These are phyloP conservation scores for Alternaria sp. DNA, from an alignment of 2,329 filamentous ascomycete genomes.

Conservation along the genomic window DNA sequence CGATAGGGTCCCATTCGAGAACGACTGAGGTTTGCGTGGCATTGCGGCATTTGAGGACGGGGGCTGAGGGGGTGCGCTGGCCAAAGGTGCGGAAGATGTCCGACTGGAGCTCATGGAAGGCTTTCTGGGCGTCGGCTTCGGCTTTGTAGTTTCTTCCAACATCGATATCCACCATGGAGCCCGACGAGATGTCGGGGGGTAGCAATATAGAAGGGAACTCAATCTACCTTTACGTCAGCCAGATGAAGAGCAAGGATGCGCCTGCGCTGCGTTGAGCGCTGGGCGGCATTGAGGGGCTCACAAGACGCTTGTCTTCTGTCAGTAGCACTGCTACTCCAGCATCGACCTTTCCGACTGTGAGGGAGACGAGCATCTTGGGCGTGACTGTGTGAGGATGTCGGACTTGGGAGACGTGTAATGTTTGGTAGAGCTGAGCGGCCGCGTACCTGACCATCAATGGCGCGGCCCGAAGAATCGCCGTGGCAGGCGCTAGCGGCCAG, in stretches of 20 bases:
- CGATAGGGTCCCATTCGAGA: slow-evolving; percentile 95
- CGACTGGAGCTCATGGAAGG: slow-evolving; percentile 85
- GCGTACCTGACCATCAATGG: slow-evolving; percentile 12
- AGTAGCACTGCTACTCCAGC: slow-evolving; percentile 96
- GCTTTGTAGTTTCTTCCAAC: slow-evolving; percentile 85
- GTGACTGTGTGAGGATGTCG: not conserved
- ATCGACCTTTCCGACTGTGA: slow-evolving; percentile 99
- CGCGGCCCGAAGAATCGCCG: slow-evolving; percentile 11
- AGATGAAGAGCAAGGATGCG: slow-evolving; percentile 27
- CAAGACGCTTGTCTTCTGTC: slow-evolving; percentile 94
- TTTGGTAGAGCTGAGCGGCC: slow-evolving; percentile 4
- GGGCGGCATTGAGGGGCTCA: slow-evolving; percentile 57
- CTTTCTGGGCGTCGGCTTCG: slow-evolving; percentile 74
- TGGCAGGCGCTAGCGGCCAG: slow-evolving; percentile 1
- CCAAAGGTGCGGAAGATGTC: slow-evolving; percentile 89
- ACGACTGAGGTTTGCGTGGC: slow-evolving; percentile 98
- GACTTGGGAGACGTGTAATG: slow-evolving; percentile 1
- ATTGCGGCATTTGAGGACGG: slow-evolving; percentile 89
- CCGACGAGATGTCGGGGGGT: slow-evolving; percentile 91
- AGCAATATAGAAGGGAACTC: slow-evolving; percentile 98
- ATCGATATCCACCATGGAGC: slow-evolving; percentile 97
- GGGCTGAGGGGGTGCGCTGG: slow-evolving; percentile 74
- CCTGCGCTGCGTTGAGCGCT: slow-evolving; percentile 18
- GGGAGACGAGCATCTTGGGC: slow-evolving; percentile 84
- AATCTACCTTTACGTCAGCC: slow-evolving; percentile 66